Evolutionary conservation across 805 yeast species (phyloP), one percentile per base, ranked within the genome.

Genomic region (Cyberlindnera maritima): DNA sequence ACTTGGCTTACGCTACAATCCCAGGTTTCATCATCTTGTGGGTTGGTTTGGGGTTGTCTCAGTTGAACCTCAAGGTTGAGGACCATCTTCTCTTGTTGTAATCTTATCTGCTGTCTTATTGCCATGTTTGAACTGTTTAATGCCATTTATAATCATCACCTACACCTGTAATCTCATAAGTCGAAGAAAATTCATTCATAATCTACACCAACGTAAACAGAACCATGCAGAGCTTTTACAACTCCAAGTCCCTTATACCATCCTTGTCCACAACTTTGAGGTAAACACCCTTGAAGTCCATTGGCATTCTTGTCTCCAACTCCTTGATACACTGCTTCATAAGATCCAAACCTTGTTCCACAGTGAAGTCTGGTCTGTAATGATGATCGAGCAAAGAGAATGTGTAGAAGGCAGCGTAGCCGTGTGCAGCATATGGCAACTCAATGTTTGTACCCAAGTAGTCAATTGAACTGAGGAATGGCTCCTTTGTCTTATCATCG

Each of bases 371-470:
- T 36, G 81, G 75, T 63, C 83, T 78, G 69, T 91, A 90, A 68
- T 90, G 96, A 57, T 85, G 90, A 71, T 94, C 99, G 56, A 94
- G 75, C 54, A 92, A 71, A 2, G 98, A 87, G 66, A 89, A 77
- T 28, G 96, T 83, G 66, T 94, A 94, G 68, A 92, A 94, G 2
- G 95, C 96, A n/a, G 98, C 96, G 63, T 94, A 94, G 12, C 99
- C 99, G 65, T 94, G 99, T 2, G 98, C 98, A 15, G 95, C 96
- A 63, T 94, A 94, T 14, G 99, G 98, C 49, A 94, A 74, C 50
- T 84, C 88, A 14, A 84, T 96, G 55, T 84, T 81, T 2, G 99
- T 88, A 8, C 99, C 99, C 55, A 94, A 71, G 66, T 94, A 94
- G 65, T 94, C 99, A 56, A 94, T 86, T 84, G 92, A 89, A 61